phyloP scores from a whole-genome alignment of 106 monocot species.

The Apostasia shenzhenica region DNA sequence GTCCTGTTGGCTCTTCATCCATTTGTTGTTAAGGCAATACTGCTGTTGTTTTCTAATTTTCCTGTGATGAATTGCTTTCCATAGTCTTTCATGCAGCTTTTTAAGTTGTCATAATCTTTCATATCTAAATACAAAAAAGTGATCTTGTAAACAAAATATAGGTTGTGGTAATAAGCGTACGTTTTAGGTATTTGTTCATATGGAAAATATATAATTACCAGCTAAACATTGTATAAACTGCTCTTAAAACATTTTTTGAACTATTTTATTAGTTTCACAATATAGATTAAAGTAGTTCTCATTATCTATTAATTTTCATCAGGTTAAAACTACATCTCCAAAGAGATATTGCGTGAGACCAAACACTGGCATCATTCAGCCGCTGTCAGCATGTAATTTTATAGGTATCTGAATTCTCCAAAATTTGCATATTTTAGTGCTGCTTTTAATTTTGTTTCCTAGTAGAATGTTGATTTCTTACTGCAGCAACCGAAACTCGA shows the following conservation, averaged over 20 bases:
- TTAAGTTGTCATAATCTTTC: too few relatives aligned
- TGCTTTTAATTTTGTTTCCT: neutral
- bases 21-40: neutral
- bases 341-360: constrained; percentile 80
- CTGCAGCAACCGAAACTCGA: neutral
- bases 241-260: too few relatives aligned
- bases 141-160: too few relatives aligned
- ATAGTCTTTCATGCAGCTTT: too few relatives aligned
- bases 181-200: too few relatives aligned
- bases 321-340: constrained; percentile 92
- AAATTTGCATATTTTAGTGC: neutral
- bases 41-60: neutral
- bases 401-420: constrained; percentile 40
- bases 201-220: too few relatives aligned
- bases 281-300: too few relatives aligned
- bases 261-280: too few relatives aligned
- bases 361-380: constrained; percentile 66
- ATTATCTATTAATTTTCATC: neutral
- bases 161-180: too few relatives aligned
- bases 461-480: neutral
- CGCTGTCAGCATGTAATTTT: constrained; percentile 51
- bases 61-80: neutral
- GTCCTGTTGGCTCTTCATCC: neutral
- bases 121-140: too few relatives aligned
- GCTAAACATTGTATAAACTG: too few relatives aligned